Base-by-base conservation (phyloP, 1,284 basidiomycete species). In the Puccinia coronata region DNA sequence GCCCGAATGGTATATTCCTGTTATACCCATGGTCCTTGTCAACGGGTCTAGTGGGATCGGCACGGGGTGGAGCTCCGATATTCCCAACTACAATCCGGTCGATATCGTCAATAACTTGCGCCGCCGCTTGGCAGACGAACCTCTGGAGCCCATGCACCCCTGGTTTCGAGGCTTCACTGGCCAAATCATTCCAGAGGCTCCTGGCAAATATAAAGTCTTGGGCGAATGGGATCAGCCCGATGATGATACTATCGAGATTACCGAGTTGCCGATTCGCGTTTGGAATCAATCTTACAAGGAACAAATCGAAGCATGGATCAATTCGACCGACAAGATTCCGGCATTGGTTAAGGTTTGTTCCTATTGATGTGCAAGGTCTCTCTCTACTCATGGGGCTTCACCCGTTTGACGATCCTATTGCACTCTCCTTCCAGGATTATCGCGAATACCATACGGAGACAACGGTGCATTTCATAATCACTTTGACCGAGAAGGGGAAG, bases 41-140 rank as follows among this genome's bases (percentile, higher is more conserved):
- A 99, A 99, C 84, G 97, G 97, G 20, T 92, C 93, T 20, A 96
- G 98, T 84, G 97, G 97, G 88, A 99, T 99, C 84, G 97, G 97
- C 77, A 99, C 97, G 73, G 95, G 96, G 82, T 99, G 97, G 96
- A 96, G 94, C 85, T 98, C 97, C 0, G 91, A 88, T 63, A 90
- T 99, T 76, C 97, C 97, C 14, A 93, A 92, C 85, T 99, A 92
- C 89, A 98, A 99, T 86, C 97, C 97, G 0, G 87, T 87, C 36
- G 96, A 98, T 82, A 92, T 99, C 71, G 92, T 98, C 25, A 89
- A 89, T 39, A 99, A 99, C 86, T 87, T 99, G 71, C 91, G 92
- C 16, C 90, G 93, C 6, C 87, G 96, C 83, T 96, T 99, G 93
- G 89, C 89, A 0, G 92, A 91, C 57, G 93, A 98, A 87, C 93